phyloP scores from a whole-genome alignment of 2,329 filamentous ascomycete species.

The Aspergillus glaucus region DNA sequence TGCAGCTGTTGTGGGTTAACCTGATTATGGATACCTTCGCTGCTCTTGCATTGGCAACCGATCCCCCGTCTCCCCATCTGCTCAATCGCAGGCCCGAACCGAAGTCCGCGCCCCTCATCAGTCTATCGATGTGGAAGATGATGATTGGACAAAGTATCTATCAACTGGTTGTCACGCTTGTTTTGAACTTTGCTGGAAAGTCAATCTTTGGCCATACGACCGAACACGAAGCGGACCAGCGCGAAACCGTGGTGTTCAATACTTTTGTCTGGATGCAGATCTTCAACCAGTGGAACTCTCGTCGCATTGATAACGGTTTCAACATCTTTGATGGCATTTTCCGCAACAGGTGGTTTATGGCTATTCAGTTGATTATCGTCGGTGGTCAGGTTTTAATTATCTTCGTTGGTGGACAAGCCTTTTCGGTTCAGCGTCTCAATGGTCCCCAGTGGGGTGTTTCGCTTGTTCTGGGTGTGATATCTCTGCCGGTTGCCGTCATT shows the following conservation, averaged over 20 bases:
- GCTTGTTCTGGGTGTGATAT: conserved; percentile 60
- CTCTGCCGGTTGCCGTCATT: conserved; percentile 59
- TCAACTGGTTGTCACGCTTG: conserved; percentile 36
- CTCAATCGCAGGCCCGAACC: conserved; percentile 49
- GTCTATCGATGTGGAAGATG: conserved; percentile 43
- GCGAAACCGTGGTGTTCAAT: conserved; percentile 39
- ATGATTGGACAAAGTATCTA: conserved; percentile 40
- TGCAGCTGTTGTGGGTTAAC: conserved; percentile 64
- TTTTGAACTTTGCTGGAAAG: conserved; percentile 42
- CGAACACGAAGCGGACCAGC: conserved; percentile 13
- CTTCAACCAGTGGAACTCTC: conserved; percentile 47
- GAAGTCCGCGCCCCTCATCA: conserved; percentile 42
- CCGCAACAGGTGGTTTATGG: conserved; percentile 46
- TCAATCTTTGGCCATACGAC: conserved; percentile 26
- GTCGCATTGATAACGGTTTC: conserved; percentile 39
- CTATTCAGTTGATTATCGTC: conserved; percentile 60
- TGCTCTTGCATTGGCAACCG: conserved; percentile 59
- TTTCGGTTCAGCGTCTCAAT: conserved; percentile 56
- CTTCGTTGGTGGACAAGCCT: conserved; percentile 62
- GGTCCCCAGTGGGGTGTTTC: conserved; percentile 65
- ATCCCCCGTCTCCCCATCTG: conserved; percentile 53
- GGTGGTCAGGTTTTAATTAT: conserved; percentile 67
- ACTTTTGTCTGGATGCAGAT: conserved; percentile 45
- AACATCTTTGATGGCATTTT: conserved; percentile 41
- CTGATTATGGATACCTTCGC: conserved; percentile 66